Evolutionary conservation across 192 early-diverging fungal genomes (phyloP).

Genomic region (Coemansia sp.): DNA sequence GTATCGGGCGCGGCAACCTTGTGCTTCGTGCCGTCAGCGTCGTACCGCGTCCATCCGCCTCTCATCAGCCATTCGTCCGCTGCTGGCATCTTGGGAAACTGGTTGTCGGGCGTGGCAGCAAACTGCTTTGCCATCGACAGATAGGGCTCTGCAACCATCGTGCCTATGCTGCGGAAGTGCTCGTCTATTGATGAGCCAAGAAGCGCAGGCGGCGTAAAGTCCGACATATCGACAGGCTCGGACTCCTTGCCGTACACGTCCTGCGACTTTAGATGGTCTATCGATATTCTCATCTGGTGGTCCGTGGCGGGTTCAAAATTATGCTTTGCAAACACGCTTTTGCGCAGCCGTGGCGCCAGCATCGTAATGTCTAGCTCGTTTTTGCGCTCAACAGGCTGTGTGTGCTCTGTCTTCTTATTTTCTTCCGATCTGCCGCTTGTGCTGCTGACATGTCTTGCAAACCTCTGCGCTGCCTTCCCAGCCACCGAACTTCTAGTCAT

Average conservation of each 20-base stretch:
- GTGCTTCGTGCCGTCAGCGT: conserved; percentile 29
- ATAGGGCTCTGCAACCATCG: conserved; percentile 62
- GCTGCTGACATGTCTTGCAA: not conserved
- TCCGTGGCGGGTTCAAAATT: conserved; percentile 20
- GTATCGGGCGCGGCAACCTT: conserved; percentile 56
- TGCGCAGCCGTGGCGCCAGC: conserved; percentile 44
- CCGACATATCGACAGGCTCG: conserved; percentile 38
- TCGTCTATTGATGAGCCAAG: conserved; percentile 62
- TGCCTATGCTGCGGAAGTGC: conserved; percentile 77
- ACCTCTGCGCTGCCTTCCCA: not conserved
- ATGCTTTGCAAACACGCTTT: conserved; percentile 30
- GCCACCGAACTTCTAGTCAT: not conserved
- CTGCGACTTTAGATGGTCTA: conserved; percentile 47
- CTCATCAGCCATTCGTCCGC: conserved; percentile 59
- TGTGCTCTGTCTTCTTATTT: not conserved
- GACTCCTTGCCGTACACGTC: conserved; percentile 43
- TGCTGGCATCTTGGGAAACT: conserved; percentile 44
- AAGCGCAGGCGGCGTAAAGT: conserved; percentile 59
- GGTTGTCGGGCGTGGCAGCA: conserved; percentile 19
- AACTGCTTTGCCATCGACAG: conserved; percentile 57
- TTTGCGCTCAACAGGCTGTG: conserved; percentile 17
- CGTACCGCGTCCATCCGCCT: conserved; percentile 85
- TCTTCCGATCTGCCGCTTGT: not conserved
- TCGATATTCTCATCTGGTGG: conserved; percentile 36
- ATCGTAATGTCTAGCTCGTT: conserved; percentile 54